Percentiles rank a stretch among this genome's conserved stretches.
These are phyloP conservation scores for Boletus rufocinnamomeus DNA, from an alignment of 768 basidiomycete species.

Conservation along the genomic window DNA sequence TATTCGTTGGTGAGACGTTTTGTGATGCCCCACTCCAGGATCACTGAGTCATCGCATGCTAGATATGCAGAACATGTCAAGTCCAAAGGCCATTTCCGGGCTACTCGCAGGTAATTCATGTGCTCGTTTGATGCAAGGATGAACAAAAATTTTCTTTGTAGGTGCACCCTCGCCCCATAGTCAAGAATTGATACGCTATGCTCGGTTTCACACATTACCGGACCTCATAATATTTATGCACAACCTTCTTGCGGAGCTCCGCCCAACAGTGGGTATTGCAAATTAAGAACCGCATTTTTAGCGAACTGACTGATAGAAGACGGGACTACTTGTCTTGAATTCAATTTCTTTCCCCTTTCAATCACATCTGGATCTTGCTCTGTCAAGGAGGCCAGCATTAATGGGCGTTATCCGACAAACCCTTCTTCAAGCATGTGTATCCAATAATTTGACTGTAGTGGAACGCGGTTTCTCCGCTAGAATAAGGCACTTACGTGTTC, in stretches of 20 bases:
- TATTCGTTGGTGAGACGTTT: conserved; percentile 59
- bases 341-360: conserved; percentile 73
- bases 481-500: conserved; percentile 8
- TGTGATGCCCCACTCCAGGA: not conserved
- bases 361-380: conserved; percentile 40
- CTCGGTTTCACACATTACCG: conserved; percentile 45
- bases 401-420: conserved; percentile 54
- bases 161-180: conserved; percentile 43
- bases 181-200: conserved; percentile 27
- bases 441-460: conserved; percentile 52
- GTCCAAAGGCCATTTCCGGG: conserved; percentile 38
- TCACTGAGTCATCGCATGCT: conserved; percentile 13
- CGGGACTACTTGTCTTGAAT: conserved; percentile 61
- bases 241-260: conserved; percentile 50
- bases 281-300: conserved; percentile 10
- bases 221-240: conserved; percentile 62
- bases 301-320: conserved; percentile 34
- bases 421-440: conserved; percentile 50
- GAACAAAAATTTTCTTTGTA: conserved; percentile 26
- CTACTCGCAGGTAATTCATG: conserved; percentile 28
- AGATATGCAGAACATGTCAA: conserved; percentile 55
- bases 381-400: conserved; percentile 42
- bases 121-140: conserved; percentile 11
- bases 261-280: conserved; percentile 46
- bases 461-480: conserved; percentile 2